Base-by-base conservation (phyloP, 805 yeast species). In the Sugiyamaella mastotermitis region DNA sequence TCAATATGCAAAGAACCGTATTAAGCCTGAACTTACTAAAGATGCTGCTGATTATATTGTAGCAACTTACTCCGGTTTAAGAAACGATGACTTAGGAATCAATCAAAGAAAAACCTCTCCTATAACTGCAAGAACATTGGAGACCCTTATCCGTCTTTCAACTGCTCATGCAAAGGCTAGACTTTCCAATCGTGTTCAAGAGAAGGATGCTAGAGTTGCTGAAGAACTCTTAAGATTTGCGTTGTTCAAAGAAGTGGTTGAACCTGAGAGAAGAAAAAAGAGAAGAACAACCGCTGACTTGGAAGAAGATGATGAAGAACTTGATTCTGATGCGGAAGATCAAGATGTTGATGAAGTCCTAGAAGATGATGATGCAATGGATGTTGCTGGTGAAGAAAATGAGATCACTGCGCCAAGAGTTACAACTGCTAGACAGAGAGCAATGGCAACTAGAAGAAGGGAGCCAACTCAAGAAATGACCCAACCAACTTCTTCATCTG, bases 151-250 rank as follows among this genome's bases (percentile, higher is more conserved):
- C 59, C 94, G 98, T 69, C 68, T 90, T 43, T 71, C 97, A 0
- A 84, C 97, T 1, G 97, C 98, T 0, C 97, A 92, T 61, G 97
- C 97, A 8, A 90, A 92, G 60, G 84, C 90, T n/a, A 73, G 97
- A 50, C 67, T 92, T 41, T 82, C 94, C 16, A 76, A 74, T 49
- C 71, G 74, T 1, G 81, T 92, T 13, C 85, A 80, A 22, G 71
- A 72, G 15, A 71, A 70, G 46, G 98, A 92, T 61, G 95, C 96
- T 1, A 64, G 69, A 46, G 81, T 83, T 26, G 98, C 98, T 3
- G 90, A 85, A 50, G 80, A 80, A 50, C 61, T 92, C 55, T 67
- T 92, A 47, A 74, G 94, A 53, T 92, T 74, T 58, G 90, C 97
- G 0, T 66, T 92, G 48, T 83, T 88, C 69, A 81, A 81, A 58